Evolutionary conservation across 805 yeast species (phyloP).

Genomic region (Saccharomyces mikatae): DNA sequence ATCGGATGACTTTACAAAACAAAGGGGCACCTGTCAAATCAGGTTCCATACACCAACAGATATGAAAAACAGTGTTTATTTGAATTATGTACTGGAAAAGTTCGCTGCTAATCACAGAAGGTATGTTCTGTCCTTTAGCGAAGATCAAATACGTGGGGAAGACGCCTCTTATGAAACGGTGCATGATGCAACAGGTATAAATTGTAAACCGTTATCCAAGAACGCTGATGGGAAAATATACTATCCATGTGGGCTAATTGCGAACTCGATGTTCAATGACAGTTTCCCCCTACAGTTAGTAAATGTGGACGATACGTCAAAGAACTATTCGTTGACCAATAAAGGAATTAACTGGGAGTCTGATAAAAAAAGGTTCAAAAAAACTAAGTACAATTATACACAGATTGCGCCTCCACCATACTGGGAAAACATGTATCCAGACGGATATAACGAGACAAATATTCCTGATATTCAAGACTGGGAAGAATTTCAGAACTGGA

Average conservation of each 20-base stretch:
- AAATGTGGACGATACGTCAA: slow-evolving; percentile 30
- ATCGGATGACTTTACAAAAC: slow-evolving; percentile 40
- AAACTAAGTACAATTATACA: slow-evolving; percentile 55
- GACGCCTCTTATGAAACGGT: slow-evolving; percentile 50
- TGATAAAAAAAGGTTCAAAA: slow-evolving; percentile 64
- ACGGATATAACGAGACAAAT: slow-evolving; percentile 81
- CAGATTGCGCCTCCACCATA: slow-evolving; percentile 91
- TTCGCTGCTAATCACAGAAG: slow-evolving; percentile 93
- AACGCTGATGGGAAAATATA: slow-evolving; percentile 48
- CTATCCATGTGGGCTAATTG: slow-evolving; percentile 94
- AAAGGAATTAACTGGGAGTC: slow-evolving; percentile 78
- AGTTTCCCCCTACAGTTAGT: slow-evolving; percentile 44
- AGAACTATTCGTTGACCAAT: slow-evolving; percentile 35
- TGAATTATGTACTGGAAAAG: slow-evolving; percentile 79
- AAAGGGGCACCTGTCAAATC: slow-evolving; percentile 56
- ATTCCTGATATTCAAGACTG: slow-evolving; percentile 67
- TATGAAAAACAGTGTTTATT: slow-evolving; percentile 63
- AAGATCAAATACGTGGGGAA: slow-evolving; percentile 73
- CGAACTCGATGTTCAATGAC: slow-evolving; percentile 88
- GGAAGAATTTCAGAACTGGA: slow-evolving; percentile 93
- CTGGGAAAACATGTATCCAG: slow-evolving; percentile 72
- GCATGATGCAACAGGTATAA: slow-evolving; percentile 40
- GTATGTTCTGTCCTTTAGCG: slow-evolving; percentile 81
- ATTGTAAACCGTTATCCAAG: slow-evolving; percentile 59
- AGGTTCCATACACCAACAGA: slow-evolving; percentile 66